Evolutionary conservation across 1,284 basidiomycete species (phyloP), one percentile per base, ranked within the genome.

Genomic region (Coniferiporia sulphurascens): DNA sequence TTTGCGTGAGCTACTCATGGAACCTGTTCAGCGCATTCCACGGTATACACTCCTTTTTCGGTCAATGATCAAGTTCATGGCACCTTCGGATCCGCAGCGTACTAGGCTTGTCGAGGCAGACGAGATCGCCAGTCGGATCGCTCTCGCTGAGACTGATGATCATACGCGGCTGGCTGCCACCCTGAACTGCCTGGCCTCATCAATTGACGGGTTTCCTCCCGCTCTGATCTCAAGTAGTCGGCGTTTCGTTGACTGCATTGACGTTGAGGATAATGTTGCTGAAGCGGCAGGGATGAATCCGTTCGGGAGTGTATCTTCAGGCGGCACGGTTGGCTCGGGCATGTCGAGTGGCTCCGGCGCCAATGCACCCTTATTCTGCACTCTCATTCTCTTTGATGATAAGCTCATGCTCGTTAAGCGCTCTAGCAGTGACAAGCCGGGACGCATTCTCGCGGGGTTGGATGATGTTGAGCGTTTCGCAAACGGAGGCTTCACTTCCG

Each of bases 11-110:
- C 83, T 99, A 46, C 79, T 99, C 46, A 98, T 98, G 85, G 97
- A 99, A 69, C 97, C 97, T n/a, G 93, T 98, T n/a, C 97, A 99
- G 72, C 87, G 97, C 32, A 93, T 99, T 64, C 95, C 97, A 0
- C 82, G 96, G 59, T 99, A 99, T 74, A 97, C 93, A 1, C 79
- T 99, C 22, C 80, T 99, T 63, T 93, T 98, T 73, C 88, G 93
- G 64, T 87, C 81, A 1, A 95, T 96, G 87, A 79, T 93, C 66
- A 94, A 94, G 72, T 82, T 89, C 67, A 91, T 95, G 89, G 80
- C 82, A 10, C 81, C 82, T 0, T 77, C 79, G 49, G 92, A 95
- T 66, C 79, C 84, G 1, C 92, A 95, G 67, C 82, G 90, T n/a
- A 78, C 81, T 2, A 90, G 89, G 67, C 77, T 99, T 13, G 73